Evolutionary conservation across 208 protist species (phyloP).

Genomic region (Herpetomonas muscarum): DNA sequence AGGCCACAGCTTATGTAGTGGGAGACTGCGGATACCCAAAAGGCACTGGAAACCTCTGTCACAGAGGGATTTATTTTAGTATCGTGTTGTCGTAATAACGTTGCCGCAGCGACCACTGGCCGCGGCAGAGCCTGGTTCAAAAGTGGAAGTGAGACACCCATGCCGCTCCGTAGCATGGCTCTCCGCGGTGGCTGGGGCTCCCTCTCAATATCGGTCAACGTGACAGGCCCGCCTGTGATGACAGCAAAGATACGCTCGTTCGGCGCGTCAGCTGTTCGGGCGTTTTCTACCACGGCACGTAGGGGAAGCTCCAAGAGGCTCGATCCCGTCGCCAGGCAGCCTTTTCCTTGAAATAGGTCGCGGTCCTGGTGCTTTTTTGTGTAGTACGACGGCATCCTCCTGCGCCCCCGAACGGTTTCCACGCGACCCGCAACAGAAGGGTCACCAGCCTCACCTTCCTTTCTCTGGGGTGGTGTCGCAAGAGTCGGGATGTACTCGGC

Average conservation of each 20-base stretch:
- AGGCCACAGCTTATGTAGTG: constrained; percentile 20
- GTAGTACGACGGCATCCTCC: not conserved
- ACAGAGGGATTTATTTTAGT: constrained; percentile 5
- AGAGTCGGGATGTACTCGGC: not conserved
- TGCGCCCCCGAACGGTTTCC: constrained; percentile 9
- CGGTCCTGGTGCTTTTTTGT: not conserved
- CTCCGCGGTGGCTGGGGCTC: constrained; percentile 26
- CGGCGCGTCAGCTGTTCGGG: no score
- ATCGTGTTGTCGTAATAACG: constrained; percentile 37
- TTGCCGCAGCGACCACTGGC: constrained; percentile 27
- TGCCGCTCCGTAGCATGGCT: constrained; percentile 36
- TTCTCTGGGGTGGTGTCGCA: not conserved
- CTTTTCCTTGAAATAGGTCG: not conserved
- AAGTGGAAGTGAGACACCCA: constrained; percentile 53
- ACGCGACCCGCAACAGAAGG: not conserved
- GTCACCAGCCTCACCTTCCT: no score
- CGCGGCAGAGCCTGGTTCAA: constrained; percentile 42
- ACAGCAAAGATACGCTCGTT: constrained; percentile 33
- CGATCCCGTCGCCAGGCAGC: not conserved
- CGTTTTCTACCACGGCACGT: not conserved
- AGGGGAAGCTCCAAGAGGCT: constrained; percentile 52
- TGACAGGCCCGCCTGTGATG: constrained; percentile 37
- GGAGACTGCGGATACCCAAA: constrained; percentile 60
- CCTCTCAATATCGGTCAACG: constrained; percentile 21
- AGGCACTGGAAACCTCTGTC: constrained; percentile 23